phyloP scores from a whole-genome alignment of 352 stramenopile genomes.

The Hyaloperonospora brassicae region DNA sequence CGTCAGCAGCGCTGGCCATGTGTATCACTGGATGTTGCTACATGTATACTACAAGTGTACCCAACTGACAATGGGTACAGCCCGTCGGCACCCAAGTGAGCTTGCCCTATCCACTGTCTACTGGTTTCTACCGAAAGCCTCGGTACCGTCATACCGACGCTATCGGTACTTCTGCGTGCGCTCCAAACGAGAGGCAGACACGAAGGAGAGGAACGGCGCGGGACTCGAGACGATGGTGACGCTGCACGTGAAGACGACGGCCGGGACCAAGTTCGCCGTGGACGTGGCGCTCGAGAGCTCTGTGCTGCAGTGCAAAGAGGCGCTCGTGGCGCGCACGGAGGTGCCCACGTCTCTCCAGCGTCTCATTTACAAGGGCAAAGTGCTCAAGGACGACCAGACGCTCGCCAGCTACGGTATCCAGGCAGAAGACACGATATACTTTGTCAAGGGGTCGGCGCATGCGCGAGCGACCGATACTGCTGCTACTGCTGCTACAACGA shows the following conservation, averaged over 20 bases:
- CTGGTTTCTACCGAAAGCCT: too few relatives aligned
- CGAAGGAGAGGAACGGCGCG: too few relatives aligned
- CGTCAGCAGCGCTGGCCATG: neutral
- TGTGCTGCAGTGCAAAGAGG: conserved; percentile 71
- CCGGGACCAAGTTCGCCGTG: conserved; percentile 70
- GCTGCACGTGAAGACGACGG: conserved; percentile 79
- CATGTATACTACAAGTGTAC: too few relatives aligned
- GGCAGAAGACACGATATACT: conserved; percentile 77
- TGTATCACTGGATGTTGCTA: too few relatives aligned
- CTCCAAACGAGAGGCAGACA: too few relatives aligned
- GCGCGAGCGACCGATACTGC: conserved; percentile 19
- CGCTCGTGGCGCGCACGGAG: conserved; percentile 57
- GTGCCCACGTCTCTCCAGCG: conserved; percentile 73
- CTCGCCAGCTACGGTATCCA: conserved; percentile 79
- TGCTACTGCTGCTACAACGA: conserved; percentile 7
- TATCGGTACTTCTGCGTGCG: too few relatives aligned
- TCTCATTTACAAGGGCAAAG: conserved; percentile 87
- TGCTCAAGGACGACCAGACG: conserved; percentile 85
- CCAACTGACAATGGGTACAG: too few relatives aligned
- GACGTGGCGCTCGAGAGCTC: conserved; percentile 62
- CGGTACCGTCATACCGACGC: too few relatives aligned
- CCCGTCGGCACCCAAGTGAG: too few relatives aligned
- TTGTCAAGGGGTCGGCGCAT: conserved; percentile 61
- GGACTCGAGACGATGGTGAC: conserved; percentile 39
- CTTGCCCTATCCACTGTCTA: too few relatives aligned